Evolutionary conservation across 2,329 filamentous ascomycete species (phyloP).

Genomic region (Fusarium nygamai): DNA sequence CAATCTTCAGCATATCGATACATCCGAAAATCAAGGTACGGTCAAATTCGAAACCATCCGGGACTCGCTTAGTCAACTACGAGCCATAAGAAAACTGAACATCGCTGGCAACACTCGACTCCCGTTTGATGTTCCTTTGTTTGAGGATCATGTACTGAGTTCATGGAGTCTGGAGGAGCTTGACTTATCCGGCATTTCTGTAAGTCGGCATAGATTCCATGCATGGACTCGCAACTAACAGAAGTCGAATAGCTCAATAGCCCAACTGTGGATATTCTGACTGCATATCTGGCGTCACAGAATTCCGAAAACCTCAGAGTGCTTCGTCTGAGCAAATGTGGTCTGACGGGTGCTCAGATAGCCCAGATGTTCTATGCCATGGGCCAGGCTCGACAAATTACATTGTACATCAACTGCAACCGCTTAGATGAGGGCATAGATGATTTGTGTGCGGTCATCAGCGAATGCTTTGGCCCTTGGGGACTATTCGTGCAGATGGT

Average conservation of each 20-base stretch:
- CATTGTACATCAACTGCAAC: slow-evolving; percentile 62
- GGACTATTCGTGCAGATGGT: slow-evolving; percentile 66
- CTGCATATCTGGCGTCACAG: slow-evolving; percentile 55
- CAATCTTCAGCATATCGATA: slow-evolving; percentile 59
- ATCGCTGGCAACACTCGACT: slow-evolving; percentile 63
- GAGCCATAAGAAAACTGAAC: slow-evolving; percentile 58
- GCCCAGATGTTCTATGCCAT: slow-evolving; percentile 62
- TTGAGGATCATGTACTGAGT: slow-evolving; percentile 56
- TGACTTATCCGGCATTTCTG: slow-evolving; percentile 64
- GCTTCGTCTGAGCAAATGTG: slow-evolving; percentile 62
- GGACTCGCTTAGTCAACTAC: slow-evolving; percentile 55
- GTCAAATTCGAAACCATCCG: slow-evolving; percentile 60
- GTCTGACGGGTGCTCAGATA: slow-evolving; percentile 60
- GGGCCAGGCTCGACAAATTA: slow-evolving; percentile 58
- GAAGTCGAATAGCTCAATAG: slow-evolving; percentile 53
- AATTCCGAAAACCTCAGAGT: slow-evolving; percentile 55
- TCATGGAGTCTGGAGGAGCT: slow-evolving; percentile 62
- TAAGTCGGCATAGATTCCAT: slow-evolving; percentile 40
- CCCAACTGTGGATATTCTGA: slow-evolving; percentile 58
- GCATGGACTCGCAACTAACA: slow-evolving; percentile 12
- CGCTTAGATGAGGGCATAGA: slow-evolving; percentile 63
- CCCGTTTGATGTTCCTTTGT: slow-evolving; percentile 55
- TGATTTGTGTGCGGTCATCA: slow-evolving; percentile 59
- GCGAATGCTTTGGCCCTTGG: slow-evolving; percentile 58
- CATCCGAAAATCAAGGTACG: slow-evolving; percentile 63